A percentile compares a stretch with the other conserved stretches of the same genome.
Conservation (phyloP, 2,329 filamentous ascomycete genomes). For the Trichoderma hamatum region DNA sequence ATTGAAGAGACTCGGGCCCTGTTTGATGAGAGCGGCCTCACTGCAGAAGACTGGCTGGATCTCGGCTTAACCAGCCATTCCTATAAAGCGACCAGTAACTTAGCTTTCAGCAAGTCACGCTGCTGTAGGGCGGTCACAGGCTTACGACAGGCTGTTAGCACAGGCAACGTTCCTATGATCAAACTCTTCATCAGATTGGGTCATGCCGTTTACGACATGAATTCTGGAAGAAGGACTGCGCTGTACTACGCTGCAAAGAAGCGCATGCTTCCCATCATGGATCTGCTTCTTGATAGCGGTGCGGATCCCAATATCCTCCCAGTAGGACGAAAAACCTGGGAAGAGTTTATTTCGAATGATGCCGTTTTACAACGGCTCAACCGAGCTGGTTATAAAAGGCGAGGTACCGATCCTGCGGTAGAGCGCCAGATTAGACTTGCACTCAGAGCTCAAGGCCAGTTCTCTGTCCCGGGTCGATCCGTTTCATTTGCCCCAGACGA, state of each 20-base stretch:
- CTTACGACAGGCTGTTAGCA: not conserved
- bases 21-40: conserved; percentile 9
- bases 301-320: conserved; percentile 12
- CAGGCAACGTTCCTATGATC: not conserved
- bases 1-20: conserved; percentile 6
- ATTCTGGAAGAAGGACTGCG: conserved; percentile 9
- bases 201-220: not conserved
- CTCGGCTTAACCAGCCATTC: not conserved
- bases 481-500: conserved; percentile 5
- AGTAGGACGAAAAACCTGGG: not conserved
- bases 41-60: conserved; percentile 14
- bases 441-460: not conserved
- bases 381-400: conserved; percentile 1
- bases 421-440: not conserved
- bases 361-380: not conserved
- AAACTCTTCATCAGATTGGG: not conserved
- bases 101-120: conserved; percentile 13
- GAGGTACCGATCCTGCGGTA: not conserved
- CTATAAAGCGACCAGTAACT: conserved; percentile 5
- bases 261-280: conserved; percentile 14
- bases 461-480: not conserved
- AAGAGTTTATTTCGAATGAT: conserved; percentile 4
- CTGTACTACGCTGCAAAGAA: conserved; percentile 11
- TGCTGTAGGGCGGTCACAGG: not conserved
- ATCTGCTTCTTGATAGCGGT: not conserved